phyloP scores from a whole-genome alignment of 192 early-diverging fungal genomes.

The Coemansia sp. region DNA sequence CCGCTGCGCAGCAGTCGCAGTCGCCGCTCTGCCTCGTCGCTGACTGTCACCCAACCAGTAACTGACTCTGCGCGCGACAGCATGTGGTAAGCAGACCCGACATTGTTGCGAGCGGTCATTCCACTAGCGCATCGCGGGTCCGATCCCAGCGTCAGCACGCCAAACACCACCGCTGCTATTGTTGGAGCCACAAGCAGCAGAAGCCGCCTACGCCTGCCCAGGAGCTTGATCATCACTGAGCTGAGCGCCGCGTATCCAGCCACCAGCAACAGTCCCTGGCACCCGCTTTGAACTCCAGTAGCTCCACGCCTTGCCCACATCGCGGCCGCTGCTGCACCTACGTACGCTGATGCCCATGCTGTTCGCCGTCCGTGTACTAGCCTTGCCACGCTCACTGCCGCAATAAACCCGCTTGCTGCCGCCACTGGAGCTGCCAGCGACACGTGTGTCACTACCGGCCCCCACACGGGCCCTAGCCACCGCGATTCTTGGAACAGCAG shows the following conservation, averaged over 20 bases:
- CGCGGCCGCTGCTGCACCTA: slow-evolving; percentile 16
- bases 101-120: slow-evolving; percentile 48
- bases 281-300: slow-evolving; percentile 15
- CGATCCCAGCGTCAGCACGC: slow-evolving; percentile 25
- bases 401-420: slow-evolving; percentile 56
- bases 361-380: slow-evolving; percentile 16
- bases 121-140: slow-evolving; percentile 62
- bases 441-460: slow-evolving; percentile 63
- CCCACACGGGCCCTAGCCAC: slow-evolving; percentile 63
- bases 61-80: slow-evolving; percentile 76
- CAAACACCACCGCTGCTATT: not conserved
- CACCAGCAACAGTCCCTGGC: slow-evolving; percentile 31
- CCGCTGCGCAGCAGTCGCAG: slow-evolving; percentile 82
- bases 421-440: slow-evolving; percentile 60
- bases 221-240: slow-evolving; percentile 40
- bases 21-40: slow-evolving; percentile 59
- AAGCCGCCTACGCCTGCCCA: not conserved
- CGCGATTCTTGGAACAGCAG: slow-evolving; percentile 60
- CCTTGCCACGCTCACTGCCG: slow-evolving; percentile 48
- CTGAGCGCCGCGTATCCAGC: slow-evolving; percentile 30
- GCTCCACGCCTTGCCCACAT: slow-evolving; percentile 20
- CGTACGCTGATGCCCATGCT: slow-evolving; percentile 2
- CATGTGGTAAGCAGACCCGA: slow-evolving; percentile 46
- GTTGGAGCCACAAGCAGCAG: slow-evolving; percentile 11
- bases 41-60: slow-evolving; percentile 81